Base-by-base conservation (phyloP, 129 eudicot species). In the Silybum marianum region DNA sequence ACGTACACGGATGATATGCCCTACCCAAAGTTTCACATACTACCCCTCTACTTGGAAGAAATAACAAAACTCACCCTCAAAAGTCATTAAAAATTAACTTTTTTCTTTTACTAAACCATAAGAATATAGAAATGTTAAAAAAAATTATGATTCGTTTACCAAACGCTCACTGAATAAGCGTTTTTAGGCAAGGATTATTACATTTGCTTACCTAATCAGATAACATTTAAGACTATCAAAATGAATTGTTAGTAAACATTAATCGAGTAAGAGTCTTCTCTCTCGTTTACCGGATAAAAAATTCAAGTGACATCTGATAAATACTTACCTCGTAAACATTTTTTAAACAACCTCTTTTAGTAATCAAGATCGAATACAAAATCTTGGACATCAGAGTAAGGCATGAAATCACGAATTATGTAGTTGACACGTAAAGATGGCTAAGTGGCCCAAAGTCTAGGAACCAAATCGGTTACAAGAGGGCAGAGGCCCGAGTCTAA, bases 1-100 rank as follows among this genome's bases (percentile, higher is more conserved):
- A 65, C 18, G 30, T 14, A 26, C 69, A 18, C 78, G 32, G 30
- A 13, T 16, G 14, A 9, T 8, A 2, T 39, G 39, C 63, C 73
- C 81, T 42, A 14, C 1, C 13, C 0, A 70, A 30, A 51, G 12
- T 72, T 70, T 19, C 25, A 79, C 0, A 4, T 32, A 14, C 32
- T 12, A 30, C 83, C 83, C 83, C 76, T 26, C 22, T 16, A 24
- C 46, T 69, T 40, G 6, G 6, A 23, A 32, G 14, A 74, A 74
- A 46, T 74, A 25, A 12, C 78, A 46, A 6, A 12, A 46, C 0
- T 0, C 11, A 23, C 65, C 78, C 78, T 42, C 36, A 21, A 18
- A 18, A 54, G 22, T 54, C 65, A 54, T 54, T 8, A 7, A 39
- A 39, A 40, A 1, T 0, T 0, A 32, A 44, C 0, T 44, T 11